These are phyloP conservation scores for Medicago arabica DNA, from an alignment of 306 rosid species.

Conservation along the genomic window DNA sequence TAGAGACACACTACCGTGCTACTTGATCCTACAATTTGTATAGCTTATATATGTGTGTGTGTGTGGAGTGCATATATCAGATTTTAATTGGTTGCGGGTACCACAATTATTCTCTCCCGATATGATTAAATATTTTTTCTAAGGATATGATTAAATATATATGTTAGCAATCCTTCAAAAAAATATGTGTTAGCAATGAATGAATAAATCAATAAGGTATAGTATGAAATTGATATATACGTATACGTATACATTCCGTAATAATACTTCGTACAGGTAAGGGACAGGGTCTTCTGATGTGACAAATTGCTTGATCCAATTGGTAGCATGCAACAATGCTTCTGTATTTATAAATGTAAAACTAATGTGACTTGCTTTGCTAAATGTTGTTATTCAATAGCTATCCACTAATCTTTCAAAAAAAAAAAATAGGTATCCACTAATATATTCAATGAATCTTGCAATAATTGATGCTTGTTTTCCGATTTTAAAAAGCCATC, in stretches of 20 bases:
- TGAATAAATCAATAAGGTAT: background rate
- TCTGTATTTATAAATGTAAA: background rate
- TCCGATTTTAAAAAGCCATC: background rate
- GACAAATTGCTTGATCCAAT: background rate
- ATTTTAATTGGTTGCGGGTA: too few relatives aligned
- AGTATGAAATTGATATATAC: background rate
- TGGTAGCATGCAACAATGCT: background rate
- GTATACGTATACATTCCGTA: background rate
- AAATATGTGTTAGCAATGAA: background rate
- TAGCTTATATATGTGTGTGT: too few relatives aligned
- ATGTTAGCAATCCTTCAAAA: too few relatives aligned
- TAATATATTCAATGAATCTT: background rate
- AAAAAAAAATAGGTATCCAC: too few relatives aligned
- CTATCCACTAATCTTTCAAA: background rate
- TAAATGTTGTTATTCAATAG: background rate
- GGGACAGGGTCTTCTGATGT: background rate
- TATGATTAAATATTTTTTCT: too few relatives aligned
- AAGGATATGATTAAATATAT: too few relatives aligned
- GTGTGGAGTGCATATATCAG: too few relatives aligned
- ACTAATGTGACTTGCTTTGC: background rate
- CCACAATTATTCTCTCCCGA: too few relatives aligned
- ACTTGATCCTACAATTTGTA: too few relatives aligned
- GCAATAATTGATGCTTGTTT: slow-evolving; percentile 8
- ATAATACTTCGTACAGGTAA: background rate
- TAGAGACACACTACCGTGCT: too few relatives aligned